phyloP scores from a whole-genome alignment of 805 yeast genomes.

The Candida awuae region DNA sequence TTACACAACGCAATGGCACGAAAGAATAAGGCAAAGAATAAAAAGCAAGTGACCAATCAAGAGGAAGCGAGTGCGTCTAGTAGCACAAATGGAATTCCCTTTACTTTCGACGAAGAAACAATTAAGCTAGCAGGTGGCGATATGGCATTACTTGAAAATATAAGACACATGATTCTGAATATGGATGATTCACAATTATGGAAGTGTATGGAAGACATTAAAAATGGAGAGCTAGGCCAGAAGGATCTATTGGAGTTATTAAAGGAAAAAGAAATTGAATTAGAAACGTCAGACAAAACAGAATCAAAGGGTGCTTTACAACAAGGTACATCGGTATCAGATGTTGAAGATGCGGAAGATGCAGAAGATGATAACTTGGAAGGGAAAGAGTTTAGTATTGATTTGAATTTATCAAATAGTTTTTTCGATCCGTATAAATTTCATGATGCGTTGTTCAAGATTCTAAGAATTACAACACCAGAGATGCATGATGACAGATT shows the following conservation, averaged over 20 bases:
- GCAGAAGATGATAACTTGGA: slow-evolving; percentile 2
- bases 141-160: not conserved
- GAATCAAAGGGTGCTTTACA: not conserved
- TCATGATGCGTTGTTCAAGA: slow-evolving; percentile 25
- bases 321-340: not conserved
- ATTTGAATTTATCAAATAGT: slow-evolving; percentile 14
- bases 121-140: slow-evolving; percentile 3
- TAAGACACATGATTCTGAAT: not conserved
- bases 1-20: not conserved
- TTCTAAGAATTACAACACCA: slow-evolving; percentile 21
- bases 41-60: not conserved
- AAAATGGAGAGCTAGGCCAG: not conserved
- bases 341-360: not conserved
- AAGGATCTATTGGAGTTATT: not conserved
- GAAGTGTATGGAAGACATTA: slow-evolving; percentile 1
- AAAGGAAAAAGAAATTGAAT: not conserved
- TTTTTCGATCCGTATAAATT: slow-evolving; percentile 21
- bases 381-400: slow-evolving; percentile 17
- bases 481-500: slow-evolving; percentile 10
- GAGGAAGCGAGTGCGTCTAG: not conserved
- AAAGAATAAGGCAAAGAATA: not conserved
- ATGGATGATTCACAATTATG: not conserved
- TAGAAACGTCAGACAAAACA: not conserved
- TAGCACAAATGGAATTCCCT: too few relatives aligned
- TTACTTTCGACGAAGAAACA: not conserved